phyloP scores from a whole-genome alignment of 768 basidiomycete genomes.

The Pisolithus marmoratus region DNA sequence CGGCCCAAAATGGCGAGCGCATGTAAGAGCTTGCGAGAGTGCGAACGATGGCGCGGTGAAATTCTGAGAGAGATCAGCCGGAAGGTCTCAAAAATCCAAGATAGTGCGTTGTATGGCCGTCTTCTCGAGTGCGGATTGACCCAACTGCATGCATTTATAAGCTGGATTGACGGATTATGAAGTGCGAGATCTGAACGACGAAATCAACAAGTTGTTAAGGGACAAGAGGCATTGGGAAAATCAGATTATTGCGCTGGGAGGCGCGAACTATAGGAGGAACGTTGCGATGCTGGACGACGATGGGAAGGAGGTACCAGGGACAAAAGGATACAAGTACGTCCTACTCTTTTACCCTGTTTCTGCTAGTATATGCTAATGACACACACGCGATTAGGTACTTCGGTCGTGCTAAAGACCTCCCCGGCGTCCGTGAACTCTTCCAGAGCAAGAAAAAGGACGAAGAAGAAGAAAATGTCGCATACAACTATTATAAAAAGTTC shows the following conservation, averaged over 20 bases:
- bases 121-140: neutral
- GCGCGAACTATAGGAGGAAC: slow-evolving; percentile 92
- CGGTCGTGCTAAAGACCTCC: slow-evolving; percentile 92
- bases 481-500: slow-evolving; percentile 81
- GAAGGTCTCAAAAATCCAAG: slow-evolving; percentile 98
- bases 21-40: slow-evolving; percentile 88
- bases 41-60: slow-evolving; percentile 95
- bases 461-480: slow-evolving; percentile 78
- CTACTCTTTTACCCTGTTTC: neutral
- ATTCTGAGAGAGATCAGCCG: slow-evolving; percentile 90
- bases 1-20: slow-evolving; percentile 88
- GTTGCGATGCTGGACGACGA: slow-evolving; percentile 93
- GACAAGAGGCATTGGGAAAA: slow-evolving; percentile 99
- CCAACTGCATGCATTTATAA: slow-evolving; percentile 35
- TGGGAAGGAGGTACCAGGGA: slow-evolving; percentile 93
- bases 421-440: slow-evolving; percentile 94
- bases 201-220: slow-evolving; percentile 92
- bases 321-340: slow-evolving; percentile 92
- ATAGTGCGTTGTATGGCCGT: slow-evolving; percentile 48
- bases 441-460: slow-evolving; percentile 79
- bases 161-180: slow-evolving; percentile 94
- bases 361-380: neutral
- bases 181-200: slow-evolving; percentile 92
- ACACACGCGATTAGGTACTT: slow-evolving; percentile 65
- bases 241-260: slow-evolving; percentile 92